Percentiles rank a stretch among this genome's conserved stretches.
phyloP scores from a whole-genome alignment of 2,329 filamentous ascomycete species.

The Knufia fluminis region DNA sequence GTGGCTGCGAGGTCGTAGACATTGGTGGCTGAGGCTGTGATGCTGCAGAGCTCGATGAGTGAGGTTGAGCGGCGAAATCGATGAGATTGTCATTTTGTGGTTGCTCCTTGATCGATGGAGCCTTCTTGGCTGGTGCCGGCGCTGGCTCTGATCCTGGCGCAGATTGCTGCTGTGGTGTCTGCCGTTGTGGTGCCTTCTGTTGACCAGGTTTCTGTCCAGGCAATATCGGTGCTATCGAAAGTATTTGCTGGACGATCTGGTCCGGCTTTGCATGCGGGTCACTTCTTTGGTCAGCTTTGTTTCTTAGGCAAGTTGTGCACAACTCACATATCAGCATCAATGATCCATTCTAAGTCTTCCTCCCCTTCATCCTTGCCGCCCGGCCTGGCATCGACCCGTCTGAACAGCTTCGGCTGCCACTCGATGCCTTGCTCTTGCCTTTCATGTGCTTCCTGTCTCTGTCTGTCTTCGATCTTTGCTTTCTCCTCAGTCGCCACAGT shows the following conservation, averaged over 20 bases:
- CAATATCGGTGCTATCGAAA: constrained; percentile 76
- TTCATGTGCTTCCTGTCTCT: constrained; percentile 77
- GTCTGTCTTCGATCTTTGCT: constrained; percentile 86
- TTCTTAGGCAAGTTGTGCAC: background rate
- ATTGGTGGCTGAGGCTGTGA: constrained; percentile 18
- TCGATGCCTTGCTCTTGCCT: constrained; percentile 69
- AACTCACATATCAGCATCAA: constrained; percentile 72
- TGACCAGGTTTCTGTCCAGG: constrained; percentile 50
- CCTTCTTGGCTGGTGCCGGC: constrained; percentile 47
- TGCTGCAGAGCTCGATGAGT: constrained; percentile 16
- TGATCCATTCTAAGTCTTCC: constrained; percentile 89
- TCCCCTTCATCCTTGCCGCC: constrained; percentile 68
- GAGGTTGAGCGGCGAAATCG: constrained; percentile 22
- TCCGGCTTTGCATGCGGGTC: constrained; percentile 16
- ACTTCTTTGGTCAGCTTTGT: constrained; percentile 10
- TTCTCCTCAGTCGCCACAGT: constrained; percentile 88
- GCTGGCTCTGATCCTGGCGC: constrained; percentile 18
- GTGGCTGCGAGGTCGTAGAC: no score
- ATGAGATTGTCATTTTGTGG: constrained; percentile 22
- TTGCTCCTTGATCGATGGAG: constrained; percentile 12
- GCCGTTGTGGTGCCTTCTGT: constrained; percentile 1
- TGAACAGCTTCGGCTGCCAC: constrained; percentile 83
- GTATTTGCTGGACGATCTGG: constrained; percentile 56
- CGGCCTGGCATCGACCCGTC: constrained; percentile 60
- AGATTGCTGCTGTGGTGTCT: background rate